Evolutionary conservation across 306 rosid species (phyloP).

Genomic region (Fragaria iinumae): DNA sequence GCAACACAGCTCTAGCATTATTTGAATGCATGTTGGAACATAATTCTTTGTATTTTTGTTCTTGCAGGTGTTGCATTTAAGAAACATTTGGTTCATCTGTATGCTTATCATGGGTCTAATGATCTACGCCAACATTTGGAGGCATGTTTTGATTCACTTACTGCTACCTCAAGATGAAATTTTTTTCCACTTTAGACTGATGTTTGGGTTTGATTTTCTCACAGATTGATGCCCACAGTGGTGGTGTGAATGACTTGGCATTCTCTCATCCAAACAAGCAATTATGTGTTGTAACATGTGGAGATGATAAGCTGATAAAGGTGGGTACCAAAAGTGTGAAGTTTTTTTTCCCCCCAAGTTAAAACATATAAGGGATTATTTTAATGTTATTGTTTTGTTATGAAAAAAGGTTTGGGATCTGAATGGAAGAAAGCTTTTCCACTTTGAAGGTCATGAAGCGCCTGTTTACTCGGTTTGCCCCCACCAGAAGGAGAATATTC

Average conservation of each 20-base stretch:
- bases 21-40: constrained; percentile 4
- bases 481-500: constrained; percentile 70
- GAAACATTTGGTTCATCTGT: constrained; percentile 62
- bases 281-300: constrained; percentile 50
- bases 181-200: constrained; percentile 16
- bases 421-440: constrained; percentile 48
- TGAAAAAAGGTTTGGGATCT: constrained; percentile 65
- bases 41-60: constrained; percentile 30
- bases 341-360: background rate
- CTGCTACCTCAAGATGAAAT: constrained; percentile 22
- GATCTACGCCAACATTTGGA: constrained; percentile 54
- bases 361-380: background rate
- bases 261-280: constrained; percentile 30
- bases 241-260: constrained; percentile 26
- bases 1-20: background rate
- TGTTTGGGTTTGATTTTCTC: constrained; percentile 18
- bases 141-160: constrained; percentile 34
- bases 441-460: constrained; percentile 73
- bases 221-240: constrained; percentile 22
- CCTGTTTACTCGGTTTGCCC: constrained; percentile 74
- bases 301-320: constrained; percentile 70
- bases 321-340: constrained; percentile 24
- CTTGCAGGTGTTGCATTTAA: constrained; percentile 62
- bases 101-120: constrained; percentile 47
- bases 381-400: background rate